Evolutionary conservation across 2,329 filamentous ascomycete genomes (phyloP).

Genomic region (Alternaria sp.): DNA sequence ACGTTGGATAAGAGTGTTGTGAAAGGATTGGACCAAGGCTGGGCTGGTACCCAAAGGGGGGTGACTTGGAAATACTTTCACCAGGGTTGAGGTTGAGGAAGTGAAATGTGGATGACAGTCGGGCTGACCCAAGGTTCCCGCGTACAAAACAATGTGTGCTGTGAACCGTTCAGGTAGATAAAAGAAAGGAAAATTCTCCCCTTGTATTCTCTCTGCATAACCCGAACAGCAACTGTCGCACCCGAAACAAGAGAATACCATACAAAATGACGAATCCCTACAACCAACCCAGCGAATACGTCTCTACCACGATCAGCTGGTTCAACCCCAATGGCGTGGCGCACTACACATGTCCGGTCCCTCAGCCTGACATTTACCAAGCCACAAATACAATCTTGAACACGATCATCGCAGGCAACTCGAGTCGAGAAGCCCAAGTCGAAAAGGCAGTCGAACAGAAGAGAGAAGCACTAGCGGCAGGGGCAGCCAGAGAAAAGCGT

Average conservation of each 20-base stretch:
- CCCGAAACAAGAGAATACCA: neutral
- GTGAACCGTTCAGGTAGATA: neutral
- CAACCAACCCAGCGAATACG: neutral
- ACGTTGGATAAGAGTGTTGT: constrained; percentile 67
- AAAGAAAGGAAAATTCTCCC: neutral
- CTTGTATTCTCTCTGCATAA: neutral
- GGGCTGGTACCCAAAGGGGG: constrained; percentile 59
- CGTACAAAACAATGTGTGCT: neutral
- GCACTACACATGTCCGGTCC: neutral
- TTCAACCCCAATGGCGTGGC: neutral
- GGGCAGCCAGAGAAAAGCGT: neutral
- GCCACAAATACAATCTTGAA: neutral
- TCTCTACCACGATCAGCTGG: neutral
- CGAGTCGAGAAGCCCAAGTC: neutral
- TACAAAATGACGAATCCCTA: neutral
- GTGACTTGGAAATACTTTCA: constrained; percentile 28
- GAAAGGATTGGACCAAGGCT: constrained; percentile 58
- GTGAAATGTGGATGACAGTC: neutral
- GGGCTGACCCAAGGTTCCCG: neutral
- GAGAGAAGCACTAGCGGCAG: neutral
- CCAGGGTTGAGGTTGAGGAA: constrained; percentile 1
- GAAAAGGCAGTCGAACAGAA: neutral
- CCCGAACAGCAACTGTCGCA: neutral
- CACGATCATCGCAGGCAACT: neutral
- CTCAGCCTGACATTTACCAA: neutral